A percentile compares a stretch with the other conserved stretches of the same genome.
Evolutionary conservation across 139 green algal species (phyloP).

Genomic region (Trebouxia sp.): DNA sequence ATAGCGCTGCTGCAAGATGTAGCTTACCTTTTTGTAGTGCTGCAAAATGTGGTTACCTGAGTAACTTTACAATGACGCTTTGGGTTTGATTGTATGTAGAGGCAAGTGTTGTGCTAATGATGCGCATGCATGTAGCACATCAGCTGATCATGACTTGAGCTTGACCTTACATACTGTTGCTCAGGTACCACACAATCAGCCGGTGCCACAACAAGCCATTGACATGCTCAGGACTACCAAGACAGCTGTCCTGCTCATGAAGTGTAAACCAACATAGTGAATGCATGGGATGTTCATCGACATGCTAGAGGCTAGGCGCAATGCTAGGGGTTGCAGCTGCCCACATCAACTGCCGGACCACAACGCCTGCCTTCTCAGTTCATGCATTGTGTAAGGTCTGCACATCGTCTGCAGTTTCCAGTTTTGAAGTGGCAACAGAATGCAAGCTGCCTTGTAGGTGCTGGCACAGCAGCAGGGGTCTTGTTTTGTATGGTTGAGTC

Average conservation of each 20-base stretch:
- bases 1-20: background rate
- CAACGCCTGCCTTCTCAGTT: too few species aligned
- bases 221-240: constrained; percentile 14
- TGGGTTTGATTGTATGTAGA: background rate
- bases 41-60: background rate
- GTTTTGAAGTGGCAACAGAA: too few species aligned
- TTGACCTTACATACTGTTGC: too few species aligned
- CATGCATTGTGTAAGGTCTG: background rate
- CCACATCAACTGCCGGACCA: too few species aligned
- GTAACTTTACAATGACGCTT: background rate
- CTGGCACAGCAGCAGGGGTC: too few species aligned
- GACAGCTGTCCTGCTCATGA: constrained; percentile 26
- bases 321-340: too few species aligned
- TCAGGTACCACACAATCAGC: constrained; percentile 13
- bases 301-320: too few species aligned
- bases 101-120: background rate
- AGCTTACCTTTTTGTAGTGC: background rate
- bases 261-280: constrained; percentile 9
- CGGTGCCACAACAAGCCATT: constrained; percentile 24
- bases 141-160: too few species aligned
- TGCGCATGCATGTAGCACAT: background rate
- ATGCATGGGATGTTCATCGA: background rate
- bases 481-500: too few species aligned
- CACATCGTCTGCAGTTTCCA: background rate
- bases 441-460: too few species aligned